These are phyloP conservation scores for Fragilaria crotonensis DNA, from an alignment of 108 stramenopile species.

Conservation along the genomic window DNA sequence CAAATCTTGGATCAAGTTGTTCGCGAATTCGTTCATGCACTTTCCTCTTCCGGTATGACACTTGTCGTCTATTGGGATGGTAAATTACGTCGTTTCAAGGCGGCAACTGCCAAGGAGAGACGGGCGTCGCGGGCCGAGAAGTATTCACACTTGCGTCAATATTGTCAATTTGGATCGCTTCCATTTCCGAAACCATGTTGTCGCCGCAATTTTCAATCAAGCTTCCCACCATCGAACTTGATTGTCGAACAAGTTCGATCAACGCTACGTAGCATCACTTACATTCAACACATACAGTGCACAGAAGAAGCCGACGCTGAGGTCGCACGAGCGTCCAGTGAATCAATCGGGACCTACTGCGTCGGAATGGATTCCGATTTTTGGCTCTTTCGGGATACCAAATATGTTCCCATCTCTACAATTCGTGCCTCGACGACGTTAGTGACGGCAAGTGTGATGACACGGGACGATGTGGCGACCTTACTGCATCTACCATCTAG, in stretches of 20 bases:
- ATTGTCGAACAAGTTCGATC: slow-evolving; percentile 22
- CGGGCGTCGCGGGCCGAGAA: slow-evolving; percentile 14
- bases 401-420: slow-evolving; percentile 39
- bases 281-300: slow-evolving; percentile 32
- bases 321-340: slow-evolving; percentile 38
- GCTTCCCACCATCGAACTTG: slow-evolving; percentile 39
- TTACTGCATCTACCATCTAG: slow-evolving; percentile 31
- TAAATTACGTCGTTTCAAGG: slow-evolving; percentile 25
- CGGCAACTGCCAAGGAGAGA: slow-evolving; percentile 14
- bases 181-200: slow-evolving; percentile 17
- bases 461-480: slow-evolving; percentile 19
- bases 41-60: slow-evolving; percentile 21
- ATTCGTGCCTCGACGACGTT: slow-evolving; percentile 6
- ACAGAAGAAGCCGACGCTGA: slow-evolving; percentile 53
- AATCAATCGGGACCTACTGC: slow-evolving; percentile 27
- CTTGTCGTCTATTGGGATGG: slow-evolving; percentile 55
- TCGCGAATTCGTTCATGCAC: slow-evolving; percentile 22
- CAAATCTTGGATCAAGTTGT: slow-evolving; percentile 30
- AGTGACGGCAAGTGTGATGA: slow-evolving; percentile 10
- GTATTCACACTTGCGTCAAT: slow-evolving; percentile 33
- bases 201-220: slow-evolving; percentile 18
- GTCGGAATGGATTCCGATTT: slow-evolving; percentile 61
- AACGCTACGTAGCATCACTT: not conserved
- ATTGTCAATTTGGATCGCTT: slow-evolving; percentile 35
- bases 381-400: slow-evolving; percentile 44